Evolutionary conservation across 805 yeast species (phyloP).

Genomic region (Saturnispora galanensis): DNA sequence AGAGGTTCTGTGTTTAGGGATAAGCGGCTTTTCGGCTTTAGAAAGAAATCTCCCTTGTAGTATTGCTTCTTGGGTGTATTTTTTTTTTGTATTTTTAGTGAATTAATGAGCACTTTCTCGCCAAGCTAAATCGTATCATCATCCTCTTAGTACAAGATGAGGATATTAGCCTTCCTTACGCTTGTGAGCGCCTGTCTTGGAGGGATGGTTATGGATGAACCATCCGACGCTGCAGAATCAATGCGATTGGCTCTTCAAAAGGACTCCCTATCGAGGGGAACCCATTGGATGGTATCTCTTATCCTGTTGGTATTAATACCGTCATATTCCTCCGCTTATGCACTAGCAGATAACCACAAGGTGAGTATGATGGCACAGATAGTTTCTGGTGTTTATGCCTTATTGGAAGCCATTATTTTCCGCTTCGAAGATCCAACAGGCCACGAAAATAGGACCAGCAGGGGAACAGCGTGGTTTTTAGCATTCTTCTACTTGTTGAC

Average conservation of each 20-base stretch:
- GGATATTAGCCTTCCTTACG: neutral
- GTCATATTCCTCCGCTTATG: constrained; percentile 42
- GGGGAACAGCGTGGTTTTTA: constrained; percentile 61
- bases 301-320: constrained; percentile 42
- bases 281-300: constrained; percentile 56
- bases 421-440: constrained; percentile 56
- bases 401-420: constrained; percentile 46
- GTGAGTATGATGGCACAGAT: constrained; percentile 38
- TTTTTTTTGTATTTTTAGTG: too few relatives aligned
- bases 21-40: neutral
- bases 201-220: constrained; percentile 17
- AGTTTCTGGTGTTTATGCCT: constrained; percentile 38
- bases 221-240: constrained; percentile 13
- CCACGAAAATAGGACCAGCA: constrained; percentile 57
- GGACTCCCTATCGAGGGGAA: constrained; percentile 34
- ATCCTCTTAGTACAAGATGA: neutral
- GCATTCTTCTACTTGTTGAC: constrained; percentile 36
- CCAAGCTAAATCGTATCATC: neutral
- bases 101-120: neutral
- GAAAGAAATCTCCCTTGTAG: neutral
- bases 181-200: neutral
- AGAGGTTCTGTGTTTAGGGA: neutral
- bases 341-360: constrained; percentile 43
- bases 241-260: constrained; percentile 9
- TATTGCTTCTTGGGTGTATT: neutral